Evolutionary conservation across 805 yeast genomes (phyloP), one percentile per base, ranked within the genome.

Genomic region (Schizosaccharomyces octosporus): DNA sequence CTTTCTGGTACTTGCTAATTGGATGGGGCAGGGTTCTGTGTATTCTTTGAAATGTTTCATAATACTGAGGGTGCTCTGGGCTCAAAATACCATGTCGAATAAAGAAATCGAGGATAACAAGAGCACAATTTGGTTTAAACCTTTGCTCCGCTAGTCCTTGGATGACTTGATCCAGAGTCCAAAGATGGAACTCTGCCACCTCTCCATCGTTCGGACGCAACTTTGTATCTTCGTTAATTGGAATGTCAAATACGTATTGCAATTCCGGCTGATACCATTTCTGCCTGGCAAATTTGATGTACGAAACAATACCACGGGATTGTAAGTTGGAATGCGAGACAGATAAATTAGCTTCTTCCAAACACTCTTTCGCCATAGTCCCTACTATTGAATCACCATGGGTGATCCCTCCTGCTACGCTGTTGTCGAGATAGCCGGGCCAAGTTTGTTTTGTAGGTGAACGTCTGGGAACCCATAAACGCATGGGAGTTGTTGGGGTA

Each of bases 401-500:
- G 0, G 95, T 96, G 3, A 93, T 67, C 0, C 98, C 98, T 1
- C 98, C 98, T 0, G 95, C 98, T 5, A 93, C 85, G 0, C 95
- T 87, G 70, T 89, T 90, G 70, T 93, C 98, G 48, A 89, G 76
- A 85, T 81, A 84, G 0, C 85, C 84, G 0, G 98, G 97, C 73
- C 80, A 90, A 0, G 98, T 93, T 19, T 83, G 83, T 70, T 93
- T 93, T 1, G 81, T 76, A 4, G 74, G 70, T 0, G 97, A 78
- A 65, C 98, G 74, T 64, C 87, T 74, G 0, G 98, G 95, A 9
- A 90, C 77, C 97, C 97, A 93, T 17, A 51, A 7, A 21, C 57
- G 36, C 21, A 21, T 21, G 9, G 57, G 57, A 29, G 19, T 21
- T 51, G 19, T 29, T 51, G 21, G 21, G 4, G 36, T 29, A 17